A percentile compares a stretch with the other conserved stretches of the same genome.
Conservation (phyloP, 148 eudicot genomes). For the Arbutus unedo region DNA sequence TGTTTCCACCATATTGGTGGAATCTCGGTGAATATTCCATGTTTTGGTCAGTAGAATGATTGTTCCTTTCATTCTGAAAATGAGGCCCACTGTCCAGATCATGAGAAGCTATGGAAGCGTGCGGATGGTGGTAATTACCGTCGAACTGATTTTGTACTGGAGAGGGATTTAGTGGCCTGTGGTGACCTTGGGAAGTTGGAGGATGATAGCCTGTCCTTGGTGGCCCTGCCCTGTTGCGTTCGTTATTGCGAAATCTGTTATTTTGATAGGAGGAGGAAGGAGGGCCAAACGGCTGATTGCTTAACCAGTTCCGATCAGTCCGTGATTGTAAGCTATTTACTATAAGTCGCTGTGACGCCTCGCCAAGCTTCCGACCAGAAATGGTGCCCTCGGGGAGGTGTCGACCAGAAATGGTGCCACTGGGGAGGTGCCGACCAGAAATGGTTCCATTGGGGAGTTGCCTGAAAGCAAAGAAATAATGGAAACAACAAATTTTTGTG, state of each 20-base stretch:
- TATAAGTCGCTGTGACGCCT: constrained; percentile 85
- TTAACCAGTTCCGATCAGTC: constrained; percentile 27
- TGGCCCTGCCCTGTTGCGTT: constrained; percentile 22
- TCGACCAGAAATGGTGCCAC: constrained; percentile 45
- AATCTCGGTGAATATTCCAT: constrained; percentile 26
- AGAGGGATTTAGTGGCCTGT: constrained; percentile 20
- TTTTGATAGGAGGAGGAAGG: constrained; percentile 26
- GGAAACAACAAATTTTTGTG: not conserved
- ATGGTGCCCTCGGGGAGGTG: constrained; percentile 13
- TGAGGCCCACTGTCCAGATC: constrained; percentile 27
- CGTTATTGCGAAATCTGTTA: constrained; percentile 32
- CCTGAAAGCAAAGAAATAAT: constrained; percentile 30
- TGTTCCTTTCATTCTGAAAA: constrained; percentile 21
- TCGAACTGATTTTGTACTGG: constrained; percentile 18
- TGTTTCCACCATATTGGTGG: constrained; percentile 27
- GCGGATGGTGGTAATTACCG: constrained; percentile 23
- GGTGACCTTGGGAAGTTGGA: constrained; percentile 20
- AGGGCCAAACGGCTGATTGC: constrained; percentile 26
- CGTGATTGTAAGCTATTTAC: constrained; percentile 60
- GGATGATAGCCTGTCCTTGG: constrained; percentile 28
- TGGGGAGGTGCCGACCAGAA: constrained; percentile 40
- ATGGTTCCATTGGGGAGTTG: constrained; percentile 46
- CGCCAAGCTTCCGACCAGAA: constrained; percentile 75
- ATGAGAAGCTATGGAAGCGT: constrained; percentile 24
- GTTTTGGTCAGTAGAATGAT: constrained; percentile 11